Conservation (phyloP, 2,329 filamentous ascomycete species). For the Claviceps sp. region DNA sequence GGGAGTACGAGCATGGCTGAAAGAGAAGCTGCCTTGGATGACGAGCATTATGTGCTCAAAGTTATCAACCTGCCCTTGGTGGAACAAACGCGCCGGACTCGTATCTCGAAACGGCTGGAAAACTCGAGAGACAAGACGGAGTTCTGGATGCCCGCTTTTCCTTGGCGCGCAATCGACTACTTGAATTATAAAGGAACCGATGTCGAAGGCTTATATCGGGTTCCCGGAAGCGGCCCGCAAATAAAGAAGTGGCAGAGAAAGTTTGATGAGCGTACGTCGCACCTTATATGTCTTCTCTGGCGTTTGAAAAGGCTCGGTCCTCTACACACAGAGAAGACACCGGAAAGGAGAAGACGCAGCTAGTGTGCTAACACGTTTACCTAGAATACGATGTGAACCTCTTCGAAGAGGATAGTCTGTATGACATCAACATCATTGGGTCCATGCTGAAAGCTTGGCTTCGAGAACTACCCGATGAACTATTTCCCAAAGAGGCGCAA, state of each 20-base stretch:
- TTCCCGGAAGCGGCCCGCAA: conserved; percentile 79
- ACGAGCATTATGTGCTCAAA: conserved; percentile 72
- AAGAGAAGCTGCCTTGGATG: conserved; percentile 52
- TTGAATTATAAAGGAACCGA: conserved; percentile 90
- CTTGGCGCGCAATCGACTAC: conserved; percentile 93
- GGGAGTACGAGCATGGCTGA: conserved; percentile 55
- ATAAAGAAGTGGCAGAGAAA: conserved; percentile 88
- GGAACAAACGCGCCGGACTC: conserved; percentile 78
- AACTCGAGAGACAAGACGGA: conserved; percentile 90
- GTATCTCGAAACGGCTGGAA: conserved; percentile 81
- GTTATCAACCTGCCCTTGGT: conserved; percentile 78
- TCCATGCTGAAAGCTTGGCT: conserved; percentile 97
- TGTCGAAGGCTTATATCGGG: conserved; percentile 83
- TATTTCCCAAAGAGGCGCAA: conserved; percentile 77
- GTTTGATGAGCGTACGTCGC: conserved; percentile 63
- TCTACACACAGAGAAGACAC: no score
- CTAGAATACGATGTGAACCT: conserved; percentile 78
- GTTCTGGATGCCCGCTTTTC: conserved; percentile 96
- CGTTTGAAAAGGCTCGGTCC: no score
- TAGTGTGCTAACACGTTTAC: background rate
- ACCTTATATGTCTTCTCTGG: background rate
- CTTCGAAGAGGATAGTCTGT: conserved; percentile 74
- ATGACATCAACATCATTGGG: conserved; percentile 92
- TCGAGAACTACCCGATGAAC: conserved; percentile 82
- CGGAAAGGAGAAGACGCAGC: background rate